phyloP scores from a whole-genome alignment of 164 flowering plant species.

The Taxillus chinensis region DNA sequence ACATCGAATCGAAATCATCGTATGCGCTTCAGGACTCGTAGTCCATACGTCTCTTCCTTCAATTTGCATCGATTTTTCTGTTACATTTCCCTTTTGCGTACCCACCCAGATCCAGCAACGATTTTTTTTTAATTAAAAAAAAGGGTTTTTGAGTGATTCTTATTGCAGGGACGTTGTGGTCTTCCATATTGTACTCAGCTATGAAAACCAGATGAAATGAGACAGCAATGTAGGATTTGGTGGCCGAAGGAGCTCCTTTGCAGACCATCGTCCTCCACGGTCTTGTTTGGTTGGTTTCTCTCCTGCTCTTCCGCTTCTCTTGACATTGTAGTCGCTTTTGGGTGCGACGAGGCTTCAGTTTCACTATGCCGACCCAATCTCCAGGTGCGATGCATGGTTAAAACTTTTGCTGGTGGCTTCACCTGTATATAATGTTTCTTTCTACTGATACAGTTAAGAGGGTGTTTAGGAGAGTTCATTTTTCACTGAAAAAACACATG shows the following conservation, averaged over 20 bases:
- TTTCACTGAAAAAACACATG: too few relatives aligned
- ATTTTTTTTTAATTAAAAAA: too few relatives aligned
- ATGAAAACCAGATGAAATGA: constrained; percentile 21
- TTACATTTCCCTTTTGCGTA: too few relatives aligned
- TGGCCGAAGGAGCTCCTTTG: constrained; percentile 52
- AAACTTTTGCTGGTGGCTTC: too few relatives aligned
- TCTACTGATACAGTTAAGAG: too few relatives aligned
- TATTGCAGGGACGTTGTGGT: background rate
- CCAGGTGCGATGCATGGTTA: constrained; percentile 22
- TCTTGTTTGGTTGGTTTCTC: constrained; percentile 73
- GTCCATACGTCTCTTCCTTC: too few relatives aligned
- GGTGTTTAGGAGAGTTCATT: too few relatives aligned
- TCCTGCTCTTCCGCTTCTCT: constrained; percentile 30
- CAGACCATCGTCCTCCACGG: constrained; percentile 9
- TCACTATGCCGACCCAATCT: constrained; percentile 17
- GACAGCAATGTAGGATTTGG: constrained; percentile 61
- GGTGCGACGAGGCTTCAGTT: constrained; percentile 14
- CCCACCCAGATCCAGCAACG: too few relatives aligned
- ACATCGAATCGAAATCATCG: too few relatives aligned
- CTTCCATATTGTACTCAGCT: background rate
- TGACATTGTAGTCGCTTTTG: constrained; percentile 61
- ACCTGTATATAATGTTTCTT: too few relatives aligned
- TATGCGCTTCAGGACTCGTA: too few relatives aligned
- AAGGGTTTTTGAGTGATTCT: background rate
- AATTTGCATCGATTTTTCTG: too few relatives aligned